phyloP scores from a whole-genome alignment of 257 asterid species.

The Rhazya stricta region DNA sequence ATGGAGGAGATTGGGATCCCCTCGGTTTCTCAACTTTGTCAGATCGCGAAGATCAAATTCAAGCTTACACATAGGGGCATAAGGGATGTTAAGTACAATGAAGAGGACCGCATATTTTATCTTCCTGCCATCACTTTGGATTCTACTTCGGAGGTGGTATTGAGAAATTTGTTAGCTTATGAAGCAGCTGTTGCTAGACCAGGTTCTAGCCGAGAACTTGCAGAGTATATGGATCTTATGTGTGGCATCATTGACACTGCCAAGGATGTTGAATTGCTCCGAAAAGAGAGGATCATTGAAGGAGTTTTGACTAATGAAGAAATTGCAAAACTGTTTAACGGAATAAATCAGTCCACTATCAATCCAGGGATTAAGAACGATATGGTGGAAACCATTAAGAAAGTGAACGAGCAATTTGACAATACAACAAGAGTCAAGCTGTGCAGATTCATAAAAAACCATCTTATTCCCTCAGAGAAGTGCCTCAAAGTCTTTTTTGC shows the following conservation, averaged over 20 bases:
- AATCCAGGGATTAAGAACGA: slow-evolving; percentile 6
- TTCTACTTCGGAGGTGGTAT: not conserved
- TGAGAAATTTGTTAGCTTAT: slow-evolving; percentile 25
- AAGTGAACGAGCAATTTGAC: slow-evolving; percentile 14
- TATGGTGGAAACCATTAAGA: slow-evolving; percentile 1
- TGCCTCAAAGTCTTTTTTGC: too few species aligned
- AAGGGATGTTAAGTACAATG: slow-evolving; percentile 13
- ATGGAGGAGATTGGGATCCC: slow-evolving; percentile 32
- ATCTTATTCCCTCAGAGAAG: too few species aligned
- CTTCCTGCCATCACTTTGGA: not conserved
- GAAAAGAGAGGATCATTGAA: not conserved
- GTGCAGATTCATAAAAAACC: too few species aligned
- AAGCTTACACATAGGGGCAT: slow-evolving; percentile 24
- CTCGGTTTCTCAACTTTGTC: slow-evolving; percentile 25
- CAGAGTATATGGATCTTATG: slow-evolving; percentile 20
- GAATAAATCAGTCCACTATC: slow-evolving; percentile 8
- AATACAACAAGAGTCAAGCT: too few species aligned
- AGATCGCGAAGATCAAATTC: slow-evolving; percentile 24
- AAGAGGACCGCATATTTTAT: slow-evolving; percentile 1
- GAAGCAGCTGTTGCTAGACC: slow-evolving; percentile 14
- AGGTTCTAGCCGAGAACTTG: slow-evolving; percentile 9
- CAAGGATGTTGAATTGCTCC: slow-evolving; percentile 15
- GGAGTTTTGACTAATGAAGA: slow-evolving; percentile 8
- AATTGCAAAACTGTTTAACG: slow-evolving; percentile 18
- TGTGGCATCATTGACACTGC: slow-evolving; percentile 20